Evolutionary conservation across 108 stramenopile species (phyloP).

Genomic region (Tribonema minus): DNA sequence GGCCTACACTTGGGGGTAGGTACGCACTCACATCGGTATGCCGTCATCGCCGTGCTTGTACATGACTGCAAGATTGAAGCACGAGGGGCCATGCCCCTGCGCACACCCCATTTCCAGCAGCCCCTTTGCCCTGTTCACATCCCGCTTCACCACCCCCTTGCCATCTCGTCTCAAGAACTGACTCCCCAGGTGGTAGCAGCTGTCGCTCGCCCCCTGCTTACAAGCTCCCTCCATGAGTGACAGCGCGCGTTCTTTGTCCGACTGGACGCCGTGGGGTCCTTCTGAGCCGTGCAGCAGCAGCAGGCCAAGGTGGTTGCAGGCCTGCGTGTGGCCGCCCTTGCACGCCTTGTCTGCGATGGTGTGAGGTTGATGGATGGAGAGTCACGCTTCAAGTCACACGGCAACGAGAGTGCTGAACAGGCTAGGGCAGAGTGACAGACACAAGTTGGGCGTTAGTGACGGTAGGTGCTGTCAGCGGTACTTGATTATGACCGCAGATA

Average conservation of each 20-base stretch:
- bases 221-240: conserved; percentile 34
- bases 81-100: conserved; percentile 47
- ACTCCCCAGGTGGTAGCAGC: conserved; percentile 42
- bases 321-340: conserved; percentile 39
- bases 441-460: too few species aligned
- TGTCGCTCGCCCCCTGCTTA: conserved; percentile 39
- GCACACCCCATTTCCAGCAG: conserved; percentile 42
- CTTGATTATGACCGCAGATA: too few species aligned
- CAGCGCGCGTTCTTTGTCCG: conserved; percentile 31
- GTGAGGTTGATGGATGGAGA: too few species aligned
- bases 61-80: conserved; percentile 58
- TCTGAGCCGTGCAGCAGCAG: conserved; percentile 43
- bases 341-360: conserved; percentile 45
- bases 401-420: too few species aligned
- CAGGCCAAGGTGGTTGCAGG: conserved; percentile 48
- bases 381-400: too few species aligned
- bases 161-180: conserved; percentile 34
- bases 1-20: background rate
- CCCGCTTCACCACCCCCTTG: conserved; percentile 4
- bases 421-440: too few species aligned
- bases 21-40: conserved; percentile 25
- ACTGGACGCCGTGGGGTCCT: background rate
- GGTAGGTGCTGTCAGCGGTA: too few species aligned
- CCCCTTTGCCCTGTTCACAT: conserved; percentile 23
- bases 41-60: conserved; percentile 53